Conservation (phyloP, 1,139 yeast genomes). For the Yamadazyma triangularis region DNA sequence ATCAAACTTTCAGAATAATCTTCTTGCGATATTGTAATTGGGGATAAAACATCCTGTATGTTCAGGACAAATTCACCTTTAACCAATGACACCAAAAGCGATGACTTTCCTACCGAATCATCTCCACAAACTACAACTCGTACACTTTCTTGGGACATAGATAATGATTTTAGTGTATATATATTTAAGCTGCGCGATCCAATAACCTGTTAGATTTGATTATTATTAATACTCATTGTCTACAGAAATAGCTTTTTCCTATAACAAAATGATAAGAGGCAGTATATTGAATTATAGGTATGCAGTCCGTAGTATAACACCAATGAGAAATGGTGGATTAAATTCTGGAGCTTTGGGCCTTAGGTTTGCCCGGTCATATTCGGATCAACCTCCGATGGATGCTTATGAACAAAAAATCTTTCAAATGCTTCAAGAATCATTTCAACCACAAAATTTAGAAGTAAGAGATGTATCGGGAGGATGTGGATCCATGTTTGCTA, state of each 20-base stretch:
- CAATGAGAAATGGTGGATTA: too few species aligned
- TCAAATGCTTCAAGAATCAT: conserved; percentile 47
- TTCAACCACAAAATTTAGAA: conserved; percentile 55
- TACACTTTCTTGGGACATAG: conserved; percentile 28
- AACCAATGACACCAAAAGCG: conserved; percentile 71
- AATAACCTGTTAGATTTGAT: neutral
- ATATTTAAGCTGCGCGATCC: too few species aligned
- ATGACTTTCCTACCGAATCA: conserved; percentile 81
- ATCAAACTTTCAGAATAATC: conserved; percentile 32
- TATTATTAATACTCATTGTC: neutral
- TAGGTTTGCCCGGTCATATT: conserved; percentile 6
- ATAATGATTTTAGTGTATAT: too few species aligned
- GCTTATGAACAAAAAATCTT: conserved; percentile 67
- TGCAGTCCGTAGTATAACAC: too few species aligned
- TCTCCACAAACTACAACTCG: conserved; percentile 94
- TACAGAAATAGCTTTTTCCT: too few species aligned
- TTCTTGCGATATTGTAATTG: conserved; percentile 59
- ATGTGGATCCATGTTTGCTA: conserved; percentile 98
- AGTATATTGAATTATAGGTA: too few species aligned
- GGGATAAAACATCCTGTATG: conserved; percentile 74
- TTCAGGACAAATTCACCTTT: conserved; percentile 76
- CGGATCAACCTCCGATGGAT: conserved; percentile 32
- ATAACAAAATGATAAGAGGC: too few species aligned
- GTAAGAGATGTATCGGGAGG: conserved; percentile 89
- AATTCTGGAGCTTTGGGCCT: too few species aligned